Evolutionary conservation across 225 moss, liverwort and hornwort species (phyloP).

Genomic region (Neckera pumila): DNA sequence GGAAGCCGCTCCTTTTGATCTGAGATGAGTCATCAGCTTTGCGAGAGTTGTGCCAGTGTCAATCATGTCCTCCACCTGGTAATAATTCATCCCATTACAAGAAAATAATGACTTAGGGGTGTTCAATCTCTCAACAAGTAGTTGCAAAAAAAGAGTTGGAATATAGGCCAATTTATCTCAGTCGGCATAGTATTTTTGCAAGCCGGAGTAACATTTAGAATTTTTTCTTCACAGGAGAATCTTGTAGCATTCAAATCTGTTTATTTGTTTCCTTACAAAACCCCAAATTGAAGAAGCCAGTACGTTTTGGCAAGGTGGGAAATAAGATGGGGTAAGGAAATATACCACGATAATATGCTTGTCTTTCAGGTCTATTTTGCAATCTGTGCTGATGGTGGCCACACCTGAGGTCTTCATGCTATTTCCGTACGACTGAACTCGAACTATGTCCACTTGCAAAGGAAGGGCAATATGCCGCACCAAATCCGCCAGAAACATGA

Average conservation of each 20-base stretch:
- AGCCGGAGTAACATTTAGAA: not conserved
- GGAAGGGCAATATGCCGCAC: constrained; percentile 33
- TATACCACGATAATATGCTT: constrained; percentile 51
- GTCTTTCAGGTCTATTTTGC: constrained; percentile 53
- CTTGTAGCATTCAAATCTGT: not conserved
- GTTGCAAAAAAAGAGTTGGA: not conserved
- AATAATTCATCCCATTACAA: not conserved
- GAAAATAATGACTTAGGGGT: not conserved
- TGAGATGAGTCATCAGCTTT: constrained; percentile 50
- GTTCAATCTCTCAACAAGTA: not conserved
- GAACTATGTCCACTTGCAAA: constrained; percentile 61
- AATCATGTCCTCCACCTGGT: constrained; percentile 81
- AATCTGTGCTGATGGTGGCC: constrained; percentile 56
- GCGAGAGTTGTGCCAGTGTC: constrained; percentile 75
- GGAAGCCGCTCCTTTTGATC: constrained; percentile 47
- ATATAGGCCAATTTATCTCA: not conserved
- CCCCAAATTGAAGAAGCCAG: not conserved
- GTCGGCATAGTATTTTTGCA: not conserved
- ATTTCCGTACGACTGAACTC: constrained; percentile 52
- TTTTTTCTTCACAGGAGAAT: not conserved
- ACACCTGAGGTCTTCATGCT: constrained; percentile 45
- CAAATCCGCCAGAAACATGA: constrained; percentile 73
- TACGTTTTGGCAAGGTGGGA: not conserved
- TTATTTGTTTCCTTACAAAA: not conserved
- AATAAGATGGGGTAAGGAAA: not conserved